A percentile compares a stretch with the other conserved stretches of the same genome.
Conservation (phyloP, 2,329 filamentous ascomycete genomes). For the Plectosphaerella cucumerina region DNA sequence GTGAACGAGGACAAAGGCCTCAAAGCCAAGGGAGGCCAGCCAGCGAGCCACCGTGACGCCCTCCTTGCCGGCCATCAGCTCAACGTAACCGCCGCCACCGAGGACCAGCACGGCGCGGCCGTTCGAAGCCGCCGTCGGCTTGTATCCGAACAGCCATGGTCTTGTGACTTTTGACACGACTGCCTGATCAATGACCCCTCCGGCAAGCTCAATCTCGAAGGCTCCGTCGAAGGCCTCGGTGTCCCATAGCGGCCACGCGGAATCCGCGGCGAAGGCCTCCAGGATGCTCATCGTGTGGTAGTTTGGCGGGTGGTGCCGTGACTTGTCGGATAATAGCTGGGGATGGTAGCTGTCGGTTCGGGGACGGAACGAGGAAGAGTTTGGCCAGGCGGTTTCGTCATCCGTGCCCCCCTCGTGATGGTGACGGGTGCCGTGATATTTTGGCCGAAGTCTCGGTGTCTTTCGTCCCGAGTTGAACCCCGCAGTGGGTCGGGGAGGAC, state of each 20-base stretch:
- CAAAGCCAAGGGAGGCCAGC: slow-evolving; percentile 15
- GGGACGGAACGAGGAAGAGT: too few species aligned
- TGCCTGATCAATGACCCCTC: slow-evolving; percentile 9
- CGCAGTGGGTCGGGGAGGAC: too few species aligned
- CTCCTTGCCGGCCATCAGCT: slow-evolving; percentile 17
- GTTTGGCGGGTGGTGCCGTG: not conserved
- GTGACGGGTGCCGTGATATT: too few species aligned
- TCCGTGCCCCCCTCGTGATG: too few species aligned
- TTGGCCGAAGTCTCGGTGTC: too few species aligned
- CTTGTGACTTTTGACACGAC: slow-evolving; percentile 12
- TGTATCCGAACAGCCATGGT: slow-evolving; percentile 16
- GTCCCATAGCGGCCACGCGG: slow-evolving; percentile 13
- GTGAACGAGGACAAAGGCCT: slow-evolving; percentile 16
- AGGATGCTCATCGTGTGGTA: slow-evolving; percentile 4
- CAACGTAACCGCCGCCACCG: slow-evolving; percentile 16
- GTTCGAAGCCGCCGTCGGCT: slow-evolving; percentile 10
- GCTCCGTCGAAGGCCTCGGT: slow-evolving; percentile 8
- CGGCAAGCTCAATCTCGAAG: slow-evolving; percentile 10
- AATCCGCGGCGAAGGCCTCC: slow-evolving; percentile 9
- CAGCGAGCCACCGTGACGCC: slow-evolving; percentile 15
- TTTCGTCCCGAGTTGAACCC: too few species aligned
- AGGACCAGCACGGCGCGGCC: slow-evolving; percentile 15
- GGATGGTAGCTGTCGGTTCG: too few species aligned
- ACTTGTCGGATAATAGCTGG: too few species aligned
- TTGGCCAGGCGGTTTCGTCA: too few species aligned